Evolutionary conservation across 108 stramenopile species (phyloP).

Genomic region (Conticribra guillardii): DNA sequence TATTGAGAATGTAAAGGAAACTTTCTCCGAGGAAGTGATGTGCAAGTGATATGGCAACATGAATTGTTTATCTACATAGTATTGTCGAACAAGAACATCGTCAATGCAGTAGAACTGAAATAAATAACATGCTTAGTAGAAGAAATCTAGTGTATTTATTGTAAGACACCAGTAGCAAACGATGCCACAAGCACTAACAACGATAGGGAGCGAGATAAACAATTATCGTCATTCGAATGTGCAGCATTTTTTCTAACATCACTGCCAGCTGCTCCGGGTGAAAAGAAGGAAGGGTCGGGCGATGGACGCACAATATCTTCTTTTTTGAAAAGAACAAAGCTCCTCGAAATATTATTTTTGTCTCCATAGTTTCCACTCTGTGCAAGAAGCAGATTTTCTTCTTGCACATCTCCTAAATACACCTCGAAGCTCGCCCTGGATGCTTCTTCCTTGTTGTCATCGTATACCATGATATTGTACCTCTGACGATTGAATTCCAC

Average conservation of each 20-base stretch:
- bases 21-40: too few relatives aligned
- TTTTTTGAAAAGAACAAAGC: slow-evolving; percentile 41
- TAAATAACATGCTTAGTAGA: too few relatives aligned
- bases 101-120: too few relatives aligned
- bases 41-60: too few relatives aligned
- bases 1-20: neutral
- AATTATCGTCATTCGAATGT: neutral
- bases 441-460: slow-evolving; percentile 32
- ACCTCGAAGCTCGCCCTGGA: slow-evolving; percentile 40
- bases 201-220: too few relatives aligned
- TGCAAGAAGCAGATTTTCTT: slow-evolving; percentile 33
- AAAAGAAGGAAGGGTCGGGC: neutral
- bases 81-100: too few relatives aligned
- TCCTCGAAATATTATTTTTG: slow-evolving; percentile 30
- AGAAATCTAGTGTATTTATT: too few relatives aligned
- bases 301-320: neutral
- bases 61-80: too few relatives aligned
- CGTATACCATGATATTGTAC: slow-evolving; percentile 44
- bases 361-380: slow-evolving; percentile 43
- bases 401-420: slow-evolving; percentile 28
- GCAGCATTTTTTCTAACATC: neutral
- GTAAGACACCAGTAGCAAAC: too few relatives aligned
- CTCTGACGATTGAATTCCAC: slow-evolving; percentile 34
- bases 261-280: neutral
- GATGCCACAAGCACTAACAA: too few relatives aligned